Evolutionary conservation across 352 stramenopile species (phyloP), one percentile per base, ranked within the genome.

Genomic region (Lagenidium sp.): DNA sequence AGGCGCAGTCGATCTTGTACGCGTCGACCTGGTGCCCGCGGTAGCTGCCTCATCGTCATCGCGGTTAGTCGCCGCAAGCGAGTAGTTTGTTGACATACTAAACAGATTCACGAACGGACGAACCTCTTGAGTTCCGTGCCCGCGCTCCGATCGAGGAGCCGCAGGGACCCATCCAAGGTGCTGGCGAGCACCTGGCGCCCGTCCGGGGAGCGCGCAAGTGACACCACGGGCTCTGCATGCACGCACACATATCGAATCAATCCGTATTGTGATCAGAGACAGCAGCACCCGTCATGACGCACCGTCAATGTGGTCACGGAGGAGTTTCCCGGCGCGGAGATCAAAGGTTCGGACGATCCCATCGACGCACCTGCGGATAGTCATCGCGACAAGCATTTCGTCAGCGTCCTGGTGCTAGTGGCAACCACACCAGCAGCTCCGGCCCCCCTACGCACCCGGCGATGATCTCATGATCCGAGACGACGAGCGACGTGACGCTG

Each of bases 361-460:
- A 49, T 95, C 84, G 18, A 95, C 84, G 42, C 70, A 92, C 2
- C 78, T 89, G 23, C n/a, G n/a, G n/a, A n/a, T n/a, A n/a, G n/a
- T n/a, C n/a, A n/a, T n/a, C n/a, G 29, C 29, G 29, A 36, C 22
- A 25, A 31, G 16, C 15, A 44, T 25, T 21, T 6, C 22, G 12
- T 22, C 5, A 41, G 36, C 7, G 5, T 28, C 12, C 6, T 26
- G 36, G 39, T 30, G 2, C 7, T 28, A 3, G 8, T 35, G 39
- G n/a, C 36, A 12, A 23, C 31, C 25, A 43, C 15, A 51, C 13
- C n/a, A 54, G 23, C 36, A 21, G 8, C 18, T n/a, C 36, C 34
- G 31, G 21, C 15, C 4, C 11, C 16, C 11, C 4, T 12, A 41
- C 63, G 29, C 23, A 86, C 72, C 80, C 71, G 36, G 82, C 76